Conservation (phyloP, 257 asterid species). For the Gentiana straminea region DNA sequence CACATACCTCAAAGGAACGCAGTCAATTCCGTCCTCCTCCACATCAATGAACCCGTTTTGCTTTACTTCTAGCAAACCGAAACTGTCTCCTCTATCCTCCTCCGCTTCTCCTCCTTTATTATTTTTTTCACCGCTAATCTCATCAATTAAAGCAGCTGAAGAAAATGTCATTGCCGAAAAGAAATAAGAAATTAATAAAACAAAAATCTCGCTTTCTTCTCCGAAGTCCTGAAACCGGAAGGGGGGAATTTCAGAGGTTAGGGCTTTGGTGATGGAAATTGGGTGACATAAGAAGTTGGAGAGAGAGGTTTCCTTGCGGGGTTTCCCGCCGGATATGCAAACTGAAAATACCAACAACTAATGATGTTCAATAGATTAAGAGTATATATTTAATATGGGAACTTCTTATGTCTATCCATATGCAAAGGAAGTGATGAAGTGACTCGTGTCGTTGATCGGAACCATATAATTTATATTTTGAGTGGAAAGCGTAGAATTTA, state of each 20-base stretch:
- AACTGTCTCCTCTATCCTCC: background rate
- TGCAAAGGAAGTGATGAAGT: too few relatives aligned
- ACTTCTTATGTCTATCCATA: too few relatives aligned
- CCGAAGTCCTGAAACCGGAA: constrained; percentile 3
- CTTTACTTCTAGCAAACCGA: background rate
- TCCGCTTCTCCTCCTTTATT: background rate
- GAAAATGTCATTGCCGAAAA: constrained; percentile 37
- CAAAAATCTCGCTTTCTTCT: background rate
- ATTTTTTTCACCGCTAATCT: constrained; percentile 1
- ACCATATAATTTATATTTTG: too few relatives aligned
- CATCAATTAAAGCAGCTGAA: constrained; percentile 17
- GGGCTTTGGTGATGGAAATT: constrained; percentile 25
- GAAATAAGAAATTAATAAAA: constrained; percentile 1
- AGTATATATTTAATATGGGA: too few relatives aligned
- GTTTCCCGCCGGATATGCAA: constrained; percentile 54
- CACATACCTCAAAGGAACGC: constrained; percentile 46
- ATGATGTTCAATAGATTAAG: too few relatives aligned
- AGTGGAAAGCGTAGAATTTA: too few relatives aligned
- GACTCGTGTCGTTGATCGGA: too few relatives aligned
- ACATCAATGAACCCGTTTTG: constrained; percentile 8
- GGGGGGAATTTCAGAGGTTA: constrained; percentile 34
- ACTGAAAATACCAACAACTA: background rate
- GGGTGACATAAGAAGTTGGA: constrained; percentile 4
- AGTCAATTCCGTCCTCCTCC: constrained; percentile 37
- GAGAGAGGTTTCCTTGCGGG: constrained; percentile 24